A percentile compares a stretch with the other conserved stretches of the same genome.
These are phyloP conservation scores for Blastocrithidia nonstop DNA, from an alignment of 208 protist genomes.

Conservation along the genomic window DNA sequence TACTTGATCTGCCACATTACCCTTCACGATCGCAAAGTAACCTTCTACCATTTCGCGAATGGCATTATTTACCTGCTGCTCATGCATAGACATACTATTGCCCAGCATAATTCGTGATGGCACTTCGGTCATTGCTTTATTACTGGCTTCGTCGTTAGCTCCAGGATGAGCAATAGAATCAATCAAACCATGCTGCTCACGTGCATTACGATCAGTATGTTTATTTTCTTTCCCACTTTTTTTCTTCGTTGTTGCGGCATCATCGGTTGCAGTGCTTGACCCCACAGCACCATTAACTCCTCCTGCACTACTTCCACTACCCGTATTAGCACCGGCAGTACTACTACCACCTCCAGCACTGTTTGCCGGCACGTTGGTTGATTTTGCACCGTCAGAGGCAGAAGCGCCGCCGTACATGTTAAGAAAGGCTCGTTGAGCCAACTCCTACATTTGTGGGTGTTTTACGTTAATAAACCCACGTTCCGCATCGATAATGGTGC, in stretches of 20 bases:
- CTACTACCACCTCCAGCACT: constrained; percentile 1
- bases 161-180: constrained; percentile 13
- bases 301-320: background rate
- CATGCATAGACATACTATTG: constrained; percentile 47
- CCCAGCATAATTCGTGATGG: constrained; percentile 66
- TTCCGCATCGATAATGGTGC: constrained; percentile 90
- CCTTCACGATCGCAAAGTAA: constrained; percentile 87
- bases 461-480: constrained; percentile 95
- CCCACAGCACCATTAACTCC: background rate
- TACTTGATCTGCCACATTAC: constrained; percentile 88
- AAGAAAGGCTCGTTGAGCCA: constrained; percentile 51
- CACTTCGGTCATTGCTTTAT: constrained; percentile 49
- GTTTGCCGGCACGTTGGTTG: too few relatives aligned
- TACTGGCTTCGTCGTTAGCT: constrained; percentile 1
- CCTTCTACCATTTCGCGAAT: constrained; percentile 84
- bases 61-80: constrained; percentile 67
- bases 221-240: constrained; percentile 14
- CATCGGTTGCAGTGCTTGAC: too few relatives aligned
- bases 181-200: constrained; percentile 29
- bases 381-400: constrained; percentile 1
- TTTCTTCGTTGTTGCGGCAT: background rate
- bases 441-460: constrained; percentile 77
- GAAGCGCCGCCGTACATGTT: constrained; percentile 50
- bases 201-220: constrained; percentile 24
- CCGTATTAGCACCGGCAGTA: background rate